Conservation (phyloP, 257 asterid genomes). For the Nicotiana tomentosiformis region DNA sequence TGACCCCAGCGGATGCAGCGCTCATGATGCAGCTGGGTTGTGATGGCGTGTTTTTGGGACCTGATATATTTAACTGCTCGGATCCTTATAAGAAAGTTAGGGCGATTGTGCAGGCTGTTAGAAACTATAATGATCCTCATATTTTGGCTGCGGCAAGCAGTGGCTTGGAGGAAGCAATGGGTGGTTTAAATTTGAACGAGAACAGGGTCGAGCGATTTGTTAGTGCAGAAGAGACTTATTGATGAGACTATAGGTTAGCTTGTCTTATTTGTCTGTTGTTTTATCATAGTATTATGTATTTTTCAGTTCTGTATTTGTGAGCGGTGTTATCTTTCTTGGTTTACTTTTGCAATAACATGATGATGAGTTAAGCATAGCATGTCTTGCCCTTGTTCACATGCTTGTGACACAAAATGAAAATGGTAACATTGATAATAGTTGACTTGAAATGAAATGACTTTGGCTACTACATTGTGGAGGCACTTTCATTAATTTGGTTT, state of each 20-base stretch:
- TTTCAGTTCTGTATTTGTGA: slow-evolving; percentile 1
- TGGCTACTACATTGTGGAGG: neutral
- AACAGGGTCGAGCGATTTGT: slow-evolving; percentile 35
- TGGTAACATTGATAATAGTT: neutral
- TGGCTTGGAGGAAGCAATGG: slow-evolving; percentile 62
- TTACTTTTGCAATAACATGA: slow-evolving; percentile 8
- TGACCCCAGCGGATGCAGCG: slow-evolving; percentile 85
- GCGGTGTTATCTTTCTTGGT: neutral
- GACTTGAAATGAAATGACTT: neutral
- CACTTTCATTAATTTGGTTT: neutral
- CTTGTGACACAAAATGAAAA: neutral
- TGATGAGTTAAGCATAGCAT: neutral
- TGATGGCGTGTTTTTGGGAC: slow-evolving; percentile 66
- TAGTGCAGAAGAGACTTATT: slow-evolving; percentile 27
- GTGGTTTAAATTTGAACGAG: slow-evolving; percentile 40
- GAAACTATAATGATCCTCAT: slow-evolving; percentile 66
- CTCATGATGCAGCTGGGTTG: slow-evolving; percentile 86
- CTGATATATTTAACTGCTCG: slow-evolving; percentile 45
- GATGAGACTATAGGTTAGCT: slow-evolving; percentile 9
- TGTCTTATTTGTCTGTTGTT: neutral
- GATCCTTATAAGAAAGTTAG: slow-evolving; percentile 58
- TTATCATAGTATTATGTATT: neutral
- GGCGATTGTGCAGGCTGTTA: slow-evolving; percentile 70
- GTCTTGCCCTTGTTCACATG: neutral
- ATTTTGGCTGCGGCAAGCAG: slow-evolving; percentile 63